phyloP scores from a whole-genome alignment of 768 basidiomycete genomes.

The Leccinum aurantiacum region DNA sequence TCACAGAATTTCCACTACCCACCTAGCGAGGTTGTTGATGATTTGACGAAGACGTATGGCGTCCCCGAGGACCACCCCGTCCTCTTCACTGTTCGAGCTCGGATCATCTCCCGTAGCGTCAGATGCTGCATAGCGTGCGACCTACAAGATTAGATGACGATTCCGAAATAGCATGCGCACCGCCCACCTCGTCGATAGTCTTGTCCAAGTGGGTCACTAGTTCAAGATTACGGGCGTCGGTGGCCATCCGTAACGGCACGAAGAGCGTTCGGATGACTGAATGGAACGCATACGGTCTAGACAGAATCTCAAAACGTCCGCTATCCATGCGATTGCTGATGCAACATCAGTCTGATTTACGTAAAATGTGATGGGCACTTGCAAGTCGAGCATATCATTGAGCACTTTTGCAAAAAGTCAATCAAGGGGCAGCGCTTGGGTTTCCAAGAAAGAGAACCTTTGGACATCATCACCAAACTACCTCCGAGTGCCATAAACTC shows the following conservation, averaged over 20 bases:
- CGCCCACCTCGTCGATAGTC: slow-evolving; percentile 56
- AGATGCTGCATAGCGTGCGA: slow-evolving; percentile 59
- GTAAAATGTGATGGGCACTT: slow-evolving; percentile 26
- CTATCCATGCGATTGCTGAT: slow-evolving; percentile 82
- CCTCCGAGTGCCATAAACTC: slow-evolving; percentile 87
- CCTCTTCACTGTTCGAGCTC: slow-evolving; percentile 34
- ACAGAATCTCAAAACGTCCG: slow-evolving; percentile 73
- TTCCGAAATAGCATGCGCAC: background rate
- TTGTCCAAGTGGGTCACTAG: slow-evolving; percentile 69
- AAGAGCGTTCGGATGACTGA: slow-evolving; percentile 74
- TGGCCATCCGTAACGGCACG: slow-evolving; percentile 64
- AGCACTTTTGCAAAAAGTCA: slow-evolving; percentile 47
- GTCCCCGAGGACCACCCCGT: slow-evolving; percentile 79
- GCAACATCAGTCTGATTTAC: slow-evolving; percentile 5
- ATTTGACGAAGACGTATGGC: slow-evolving; percentile 81
- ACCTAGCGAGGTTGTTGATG: slow-evolving; percentile 82
- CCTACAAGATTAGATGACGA: slow-evolving; percentile 33
- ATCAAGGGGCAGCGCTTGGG: background rate
- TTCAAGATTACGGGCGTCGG: slow-evolving; percentile 63
- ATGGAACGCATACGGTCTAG: slow-evolving; percentile 72
- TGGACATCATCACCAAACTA: slow-evolving; percentile 85
- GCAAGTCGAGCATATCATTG: slow-evolving; percentile 83
- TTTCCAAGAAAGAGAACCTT: slow-evolving; percentile 45
- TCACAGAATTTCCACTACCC: slow-evolving; percentile 2
- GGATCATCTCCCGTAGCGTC: slow-evolving; percentile 55